Base-by-base conservation (phyloP, 352 stramenopile species). In the Globisporangium middletonii region DNA sequence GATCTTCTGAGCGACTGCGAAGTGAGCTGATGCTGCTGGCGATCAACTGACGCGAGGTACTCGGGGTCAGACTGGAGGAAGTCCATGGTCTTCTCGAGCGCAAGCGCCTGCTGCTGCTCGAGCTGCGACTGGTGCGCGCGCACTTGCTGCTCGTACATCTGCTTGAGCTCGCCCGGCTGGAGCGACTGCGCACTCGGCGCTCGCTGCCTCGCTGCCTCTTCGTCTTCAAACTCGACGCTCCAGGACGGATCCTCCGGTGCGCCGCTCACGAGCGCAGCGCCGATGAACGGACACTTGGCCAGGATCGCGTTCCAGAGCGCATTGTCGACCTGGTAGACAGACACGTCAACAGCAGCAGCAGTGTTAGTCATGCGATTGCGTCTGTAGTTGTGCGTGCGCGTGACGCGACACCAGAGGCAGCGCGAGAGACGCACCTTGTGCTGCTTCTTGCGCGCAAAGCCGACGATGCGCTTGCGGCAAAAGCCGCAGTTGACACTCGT, bases 401-500 rank as follows among this genome's bases (percentile, higher is more conserved):
- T 13, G 15, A 45, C 6, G 4, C 13, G 18, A 23, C 5, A 7
- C 13, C 41, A 45, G 15, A 0, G 41, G 15, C 41, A 45, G 41
- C 41, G 30, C 30, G 33, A 38, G 33, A 38, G 33, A 38, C 41
- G 26, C 27, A 72, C 75, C 43, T 86, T 84, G 56, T 89, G 76
- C 30, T 80, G 75, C 60, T 90, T 89, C 55, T 79, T 88, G 30
- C 83, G 74, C 11, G 80, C 80, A 57, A 90, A 83, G 9, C 83
- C 79, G 26, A 92, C 78, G 43, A 92, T 75, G 30, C 83, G 79
- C 49, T 83, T 83, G 35, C 83, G 69, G 57, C 83, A 92, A 64
- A 92, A 92, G 42, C 79, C 79, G 62, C 83, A 92, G 65, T 87
- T 88, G 50, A 79, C 76, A 38, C 76, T 88, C 15, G 83, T 92